Evolutionary conservation across 1,284 basidiomycete species (phyloP).

Genomic region (Tranzscheliella williamsii): DNA sequence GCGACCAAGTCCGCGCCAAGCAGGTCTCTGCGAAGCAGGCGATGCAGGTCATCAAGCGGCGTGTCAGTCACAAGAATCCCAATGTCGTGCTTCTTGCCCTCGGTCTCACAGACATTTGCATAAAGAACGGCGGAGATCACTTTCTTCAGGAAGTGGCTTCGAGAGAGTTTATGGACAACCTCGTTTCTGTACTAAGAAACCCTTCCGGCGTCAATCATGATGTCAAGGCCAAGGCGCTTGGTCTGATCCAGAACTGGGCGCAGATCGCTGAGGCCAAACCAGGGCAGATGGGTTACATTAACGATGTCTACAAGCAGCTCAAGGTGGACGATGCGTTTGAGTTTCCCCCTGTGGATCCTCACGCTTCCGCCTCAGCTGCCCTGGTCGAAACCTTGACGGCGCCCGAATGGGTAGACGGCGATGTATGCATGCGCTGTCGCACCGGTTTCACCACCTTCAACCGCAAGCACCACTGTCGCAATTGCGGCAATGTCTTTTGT

Average conservation of each 20-base stretch:
- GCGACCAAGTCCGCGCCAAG: conserved; percentile 90
- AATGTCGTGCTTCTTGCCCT: conserved; percentile 89
- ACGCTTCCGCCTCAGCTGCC: conserved; percentile 63
- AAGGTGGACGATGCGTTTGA: conserved; percentile 66
- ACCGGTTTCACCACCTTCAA: conserved; percentile 92
- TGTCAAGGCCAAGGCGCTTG: conserved; percentile 79
- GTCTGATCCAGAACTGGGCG: conserved; percentile 88
- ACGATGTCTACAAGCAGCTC: conserved; percentile 52
- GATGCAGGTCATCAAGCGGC: conserved; percentile 82
- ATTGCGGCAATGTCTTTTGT: conserved; percentile 96
- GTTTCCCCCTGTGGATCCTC: conserved; percentile 79
- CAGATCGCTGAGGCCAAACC: conserved; percentile 82
- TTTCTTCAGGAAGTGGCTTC: conserved; percentile 71
- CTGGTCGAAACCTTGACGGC: conserved; percentile 63
- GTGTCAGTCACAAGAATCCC: conserved; percentile 91
- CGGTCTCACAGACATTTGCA: conserved; percentile 81
- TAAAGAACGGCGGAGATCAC: conserved; percentile 96
- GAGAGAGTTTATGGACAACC: conserved; percentile 89
- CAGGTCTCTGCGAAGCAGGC: conserved; percentile 81
- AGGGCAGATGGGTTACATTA: conserved; percentile 61
- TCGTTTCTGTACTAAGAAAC: conserved; percentile 78
- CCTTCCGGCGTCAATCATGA: conserved; percentile 70
- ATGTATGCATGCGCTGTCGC: conserved; percentile 90
- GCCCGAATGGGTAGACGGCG: conserved; percentile 95
- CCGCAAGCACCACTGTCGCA: conserved; percentile 96